These are phyloP conservation scores for Conticribra guillardii DNA, from an alignment of 108 stramenopile species.

Conservation along the genomic window DNA sequence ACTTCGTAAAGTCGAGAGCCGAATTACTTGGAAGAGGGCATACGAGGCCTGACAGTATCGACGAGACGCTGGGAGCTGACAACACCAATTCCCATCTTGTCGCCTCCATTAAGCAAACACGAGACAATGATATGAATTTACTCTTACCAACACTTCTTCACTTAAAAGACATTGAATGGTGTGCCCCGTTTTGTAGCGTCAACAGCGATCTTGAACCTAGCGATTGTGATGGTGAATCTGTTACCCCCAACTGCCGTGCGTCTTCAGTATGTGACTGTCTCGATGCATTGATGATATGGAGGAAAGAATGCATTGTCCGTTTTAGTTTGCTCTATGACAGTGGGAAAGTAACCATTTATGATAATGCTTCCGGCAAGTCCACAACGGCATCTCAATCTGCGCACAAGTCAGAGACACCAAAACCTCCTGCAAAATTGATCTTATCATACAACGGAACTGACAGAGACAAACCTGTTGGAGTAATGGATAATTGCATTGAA, in stretches of 20 bases:
- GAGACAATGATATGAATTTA: constrained; percentile 24
- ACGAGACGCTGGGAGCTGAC: constrained; percentile 8
- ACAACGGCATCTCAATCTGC: too few relatives aligned
- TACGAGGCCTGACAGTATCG: constrained; percentile 3
- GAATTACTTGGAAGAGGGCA: constrained; percentile 30
- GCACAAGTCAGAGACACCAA: too few relatives aligned
- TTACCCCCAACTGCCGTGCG: too few relatives aligned
- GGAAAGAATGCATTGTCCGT: constrained; percentile 7
- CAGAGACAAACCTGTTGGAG: constrained; percentile 3
- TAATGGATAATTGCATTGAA: neutral
- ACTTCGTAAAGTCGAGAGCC: constrained; percentile 19
- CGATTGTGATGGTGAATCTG: neutral
- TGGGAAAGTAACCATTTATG: constrained; percentile 22
- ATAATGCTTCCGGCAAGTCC: neutral
- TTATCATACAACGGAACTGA: neutral
- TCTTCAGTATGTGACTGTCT: constrained; percentile 16
- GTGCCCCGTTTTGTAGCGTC: constrained; percentile 15
- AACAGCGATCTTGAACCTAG: neutral
- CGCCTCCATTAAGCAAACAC: constrained; percentile 10
- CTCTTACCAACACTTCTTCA: constrained; percentile 26
- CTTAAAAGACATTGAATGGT: constrained; percentile 45
- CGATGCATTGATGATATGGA: constrained; percentile 32
- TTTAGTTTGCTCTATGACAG: constrained; percentile 5
- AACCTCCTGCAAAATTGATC: neutral
- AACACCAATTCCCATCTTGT: constrained; percentile 5